Percentiles rank a stretch among this genome's conserved stretches.
These are phyloP conservation scores for Acanthamoeba rhysodes DNA, from an alignment of 208 protist genomes.

Conservation along the genomic window DNA sequence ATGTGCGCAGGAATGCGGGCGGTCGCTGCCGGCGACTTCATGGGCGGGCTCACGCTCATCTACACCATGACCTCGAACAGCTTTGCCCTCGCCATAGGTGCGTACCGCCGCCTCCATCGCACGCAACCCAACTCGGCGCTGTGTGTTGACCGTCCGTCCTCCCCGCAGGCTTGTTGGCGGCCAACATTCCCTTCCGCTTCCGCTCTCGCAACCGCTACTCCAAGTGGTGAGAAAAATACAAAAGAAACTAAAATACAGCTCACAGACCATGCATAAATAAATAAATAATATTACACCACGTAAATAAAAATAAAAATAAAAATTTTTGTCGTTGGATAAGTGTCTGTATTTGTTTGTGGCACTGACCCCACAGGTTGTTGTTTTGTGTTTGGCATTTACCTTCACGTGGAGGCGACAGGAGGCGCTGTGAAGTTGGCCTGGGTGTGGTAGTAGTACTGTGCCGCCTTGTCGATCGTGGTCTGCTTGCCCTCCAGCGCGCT, in stretches of 20 bases:
- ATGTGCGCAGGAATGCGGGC: neutral
- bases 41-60: neutral
- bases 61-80: neutral
- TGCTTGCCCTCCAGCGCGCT: slow-evolving; percentile 20
- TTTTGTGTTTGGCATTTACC: neutral
- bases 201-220: neutral
- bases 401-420: neutral
- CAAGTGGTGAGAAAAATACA: neutral
- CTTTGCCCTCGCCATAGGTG: neutral
- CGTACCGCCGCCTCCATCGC: too few species aligned
- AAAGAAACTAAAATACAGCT: too few species aligned
- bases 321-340: too few species aligned
- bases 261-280: too few species aligned
- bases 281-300: too few species aligned
- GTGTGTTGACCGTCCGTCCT: neutral
- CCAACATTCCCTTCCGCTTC: neutral
- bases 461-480: slow-evolving; percentile 30
- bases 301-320: too few species aligned
- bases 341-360: too few species aligned
- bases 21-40: neutral
- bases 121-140: neutral
- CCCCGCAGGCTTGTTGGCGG: neutral
- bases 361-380: too few species aligned
- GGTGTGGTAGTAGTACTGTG: slow-evolving; percentile 50
- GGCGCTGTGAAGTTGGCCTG: slow-evolving; percentile 5